Evolutionary conservation across 495 filamentous ascomycete species (phyloP), one percentile per base, ranked within the genome.

Genomic region (Lasiosphaeria ovina): DNA sequence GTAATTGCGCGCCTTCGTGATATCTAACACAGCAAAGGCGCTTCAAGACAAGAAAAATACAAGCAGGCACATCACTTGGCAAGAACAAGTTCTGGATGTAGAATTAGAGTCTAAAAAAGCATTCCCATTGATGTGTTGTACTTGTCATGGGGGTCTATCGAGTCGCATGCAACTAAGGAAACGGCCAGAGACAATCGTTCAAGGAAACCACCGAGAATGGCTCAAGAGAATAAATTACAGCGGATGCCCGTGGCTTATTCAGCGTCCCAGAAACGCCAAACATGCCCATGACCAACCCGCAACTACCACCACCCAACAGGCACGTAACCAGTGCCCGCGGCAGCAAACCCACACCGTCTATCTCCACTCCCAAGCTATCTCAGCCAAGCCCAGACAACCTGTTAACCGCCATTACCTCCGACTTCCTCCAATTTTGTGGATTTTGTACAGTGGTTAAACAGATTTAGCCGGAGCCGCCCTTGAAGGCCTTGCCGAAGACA

Each of bases 401-500:
- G 51, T 38, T 61, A 55, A 44, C 62, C 64, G 47, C 56, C 40
- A 62, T 63, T 62, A 58, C 63, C 67, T 65, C 64, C 64, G 60
- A 65, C 67, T 62, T 62, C 66, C 66, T 55, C 61, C 66, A 68
- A 67, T 69, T 65, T 72, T 50, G 58, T 66, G 62, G 61, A 60
- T 70, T 67, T 70, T 69, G 64, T 70, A 71, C 70, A 74, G 52
- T 65, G 69, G 57, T 60, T 69, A 52, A 59, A 64, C 64, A 51
- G 58, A 67, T 84, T 89, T 91, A 91, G 78, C 87, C 86, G 72
- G 86, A 89, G 74, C 87, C 87, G 78, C 87, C 86, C 86, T 96
- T 97, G 94, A 92, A 98, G 83, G 91, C 89, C 91, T 98, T 97
- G 76, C 94, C 94, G 90, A 98, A 97, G 80, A 98, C 83, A 76